Conservation (phyloP, 768 basidiomycete genomes). For the Termitomyces sp. region DNA sequence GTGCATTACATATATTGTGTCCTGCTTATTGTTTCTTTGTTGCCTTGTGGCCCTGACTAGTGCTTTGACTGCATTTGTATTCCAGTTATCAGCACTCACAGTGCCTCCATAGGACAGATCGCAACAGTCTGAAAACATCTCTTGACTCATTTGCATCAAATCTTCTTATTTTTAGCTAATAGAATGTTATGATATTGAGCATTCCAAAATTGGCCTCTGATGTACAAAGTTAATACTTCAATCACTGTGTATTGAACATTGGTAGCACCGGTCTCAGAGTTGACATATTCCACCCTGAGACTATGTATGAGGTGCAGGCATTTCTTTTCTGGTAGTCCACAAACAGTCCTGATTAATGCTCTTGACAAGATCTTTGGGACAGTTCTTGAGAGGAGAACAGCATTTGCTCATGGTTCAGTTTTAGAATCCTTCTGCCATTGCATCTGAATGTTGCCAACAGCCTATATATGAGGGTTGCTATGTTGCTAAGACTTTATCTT, state of each 20-base stretch:
- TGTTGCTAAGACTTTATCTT: conserved; percentile 13
- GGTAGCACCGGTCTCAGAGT: not conserved
- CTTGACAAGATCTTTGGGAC: not conserved
- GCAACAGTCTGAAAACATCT: conserved; percentile 18
- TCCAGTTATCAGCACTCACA: no score
- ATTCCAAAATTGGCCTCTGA: conserved; percentile 59
- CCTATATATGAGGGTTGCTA: conserved; percentile 12
- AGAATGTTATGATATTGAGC: conserved; percentile 86
- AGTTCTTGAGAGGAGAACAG: not conserved
- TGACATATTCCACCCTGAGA: not conserved
- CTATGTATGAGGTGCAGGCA: not conserved
- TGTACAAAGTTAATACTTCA: not conserved
- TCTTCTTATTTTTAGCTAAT: not conserved
- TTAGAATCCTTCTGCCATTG: conserved; percentile 1
- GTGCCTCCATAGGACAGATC: no score
- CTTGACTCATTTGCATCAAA: not conserved
- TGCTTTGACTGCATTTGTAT: no score
- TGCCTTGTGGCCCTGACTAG: no score
- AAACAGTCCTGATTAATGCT: not conserved
- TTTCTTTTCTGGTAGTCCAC: no score
- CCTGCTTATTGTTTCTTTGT: no score
- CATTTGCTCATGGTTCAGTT: not conserved
- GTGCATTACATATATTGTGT: no score
- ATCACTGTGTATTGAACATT: not conserved
- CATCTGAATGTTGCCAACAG: conserved; percentile 2